Evolutionary conservation across 352 stramenopile genomes (phyloP).

Genomic region (Phytophthora hybrid): DNA sequence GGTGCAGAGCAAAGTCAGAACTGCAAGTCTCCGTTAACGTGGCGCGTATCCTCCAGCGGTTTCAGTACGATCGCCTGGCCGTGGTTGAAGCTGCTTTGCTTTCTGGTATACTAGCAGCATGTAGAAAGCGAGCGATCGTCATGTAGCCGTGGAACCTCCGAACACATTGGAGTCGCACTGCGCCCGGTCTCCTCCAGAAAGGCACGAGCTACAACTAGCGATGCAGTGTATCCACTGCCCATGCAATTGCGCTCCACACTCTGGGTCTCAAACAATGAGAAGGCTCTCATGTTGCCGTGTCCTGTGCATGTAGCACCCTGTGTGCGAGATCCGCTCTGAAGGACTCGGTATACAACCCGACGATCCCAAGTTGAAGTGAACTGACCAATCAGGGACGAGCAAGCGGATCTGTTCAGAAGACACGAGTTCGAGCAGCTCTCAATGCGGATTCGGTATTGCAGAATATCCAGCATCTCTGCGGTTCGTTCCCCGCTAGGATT

Average conservation of each 20-base stretch:
- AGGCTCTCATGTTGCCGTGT: neutral
- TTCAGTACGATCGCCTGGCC: conserved; percentile 14
- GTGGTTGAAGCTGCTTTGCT: conserved; percentile 13
- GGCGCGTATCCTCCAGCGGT: conserved; percentile 6
- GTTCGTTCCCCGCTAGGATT: neutral
- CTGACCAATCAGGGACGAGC: conserved; percentile 19
- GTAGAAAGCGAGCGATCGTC: neutral
- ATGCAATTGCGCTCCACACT: conserved; percentile 1
- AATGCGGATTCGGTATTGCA: neutral
- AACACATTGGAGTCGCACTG: conserved; percentile 11
- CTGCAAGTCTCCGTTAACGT: conserved; percentile 22
- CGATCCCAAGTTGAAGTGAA: conserved; percentile 39
- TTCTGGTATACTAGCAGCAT: conserved; percentile 11
- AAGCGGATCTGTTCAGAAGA: conserved; percentile 19
- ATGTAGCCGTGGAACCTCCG: neutral
- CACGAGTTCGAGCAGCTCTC: neutral
- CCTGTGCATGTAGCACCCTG: neutral
- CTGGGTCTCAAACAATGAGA: neutral
- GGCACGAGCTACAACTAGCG: neutral
- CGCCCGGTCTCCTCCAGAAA: neutral
- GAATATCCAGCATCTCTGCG: conserved; percentile 22
- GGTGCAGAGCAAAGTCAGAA: neutral
- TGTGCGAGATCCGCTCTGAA: neutral
- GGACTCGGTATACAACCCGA: neutral
- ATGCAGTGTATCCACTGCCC: neutral